Percentiles rank a stretch among this genome's conserved stretches.
phyloP scores from a whole-genome alignment of 106 monocot species.

The Dactylorhiza incarnata region DNA sequence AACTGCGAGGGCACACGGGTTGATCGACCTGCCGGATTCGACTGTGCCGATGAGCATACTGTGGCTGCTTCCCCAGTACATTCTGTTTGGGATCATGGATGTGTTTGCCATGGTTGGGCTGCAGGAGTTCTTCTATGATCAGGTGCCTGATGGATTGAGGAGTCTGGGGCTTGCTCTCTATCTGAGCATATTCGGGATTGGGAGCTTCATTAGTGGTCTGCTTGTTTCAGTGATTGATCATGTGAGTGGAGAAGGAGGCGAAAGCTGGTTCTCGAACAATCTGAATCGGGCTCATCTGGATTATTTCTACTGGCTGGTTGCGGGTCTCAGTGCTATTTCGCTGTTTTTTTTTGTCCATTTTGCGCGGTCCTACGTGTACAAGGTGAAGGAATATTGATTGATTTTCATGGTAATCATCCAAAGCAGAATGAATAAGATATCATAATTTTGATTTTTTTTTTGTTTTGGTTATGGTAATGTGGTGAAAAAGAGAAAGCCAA shows the following conservation, averaged over 20 bases:
- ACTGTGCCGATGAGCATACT: slow-evolving; percentile 4
- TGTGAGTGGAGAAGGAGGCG: not conserved
- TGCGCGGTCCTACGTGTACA: slow-evolving; percentile 2
- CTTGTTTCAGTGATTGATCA: slow-evolving; percentile 6
- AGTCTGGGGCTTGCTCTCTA: slow-evolving; percentile 7
- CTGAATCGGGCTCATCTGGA: slow-evolving; percentile 14
- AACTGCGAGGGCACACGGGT: not conserved
- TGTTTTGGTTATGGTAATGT: too few relatives aligned
- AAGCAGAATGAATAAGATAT: too few relatives aligned
- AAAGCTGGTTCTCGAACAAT: slow-evolving; percentile 14
- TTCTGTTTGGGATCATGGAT: slow-evolving; percentile 4
- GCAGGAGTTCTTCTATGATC: slow-evolving; percentile 15
- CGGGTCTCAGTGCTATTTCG: not conserved
- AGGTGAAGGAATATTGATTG: slow-evolving; percentile 2
- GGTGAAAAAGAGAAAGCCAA: too few relatives aligned
- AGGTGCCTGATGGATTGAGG: slow-evolving; percentile 8
- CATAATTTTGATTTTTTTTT: too few relatives aligned
- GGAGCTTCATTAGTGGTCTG: not conserved
- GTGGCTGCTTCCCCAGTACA: slow-evolving; percentile 13
- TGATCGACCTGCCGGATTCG: not conserved
- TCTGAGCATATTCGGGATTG: slow-evolving; percentile 7
- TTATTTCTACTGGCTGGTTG: slow-evolving; percentile 18
- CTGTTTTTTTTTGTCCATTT: not conserved
- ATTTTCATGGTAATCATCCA: too few relatives aligned
- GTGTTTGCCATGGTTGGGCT: slow-evolving; percentile 6